Evolutionary conservation across 805 yeast species (phyloP).

Genomic region (Metschnikowia aberdeeniae): DNA sequence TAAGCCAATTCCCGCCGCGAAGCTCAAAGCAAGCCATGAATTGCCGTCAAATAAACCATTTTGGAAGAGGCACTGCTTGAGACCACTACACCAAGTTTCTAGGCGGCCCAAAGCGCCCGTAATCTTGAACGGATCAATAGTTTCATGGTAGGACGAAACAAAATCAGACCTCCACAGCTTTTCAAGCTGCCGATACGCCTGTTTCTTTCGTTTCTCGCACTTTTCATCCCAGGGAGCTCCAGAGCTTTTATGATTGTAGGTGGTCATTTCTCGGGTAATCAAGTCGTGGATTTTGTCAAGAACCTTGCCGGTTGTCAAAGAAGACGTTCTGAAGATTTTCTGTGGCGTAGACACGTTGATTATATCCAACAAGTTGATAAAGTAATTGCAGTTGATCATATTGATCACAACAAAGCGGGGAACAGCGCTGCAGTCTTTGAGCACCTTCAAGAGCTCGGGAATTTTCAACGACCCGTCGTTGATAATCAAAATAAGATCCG

Average conservation of each 20-base stretch:
- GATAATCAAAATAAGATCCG: constrained; percentile 31
- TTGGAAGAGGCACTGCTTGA: constrained; percentile 5
- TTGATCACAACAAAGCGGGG: constrained; percentile 36
- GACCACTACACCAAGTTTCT: constrained; percentile 4
- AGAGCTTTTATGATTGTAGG: not conserved
- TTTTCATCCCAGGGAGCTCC: not conserved
- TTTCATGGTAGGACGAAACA: constrained; percentile 19
- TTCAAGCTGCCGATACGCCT: constrained; percentile 9
- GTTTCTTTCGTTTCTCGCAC: constrained; percentile 4
- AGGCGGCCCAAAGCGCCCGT: constrained; percentile 24
- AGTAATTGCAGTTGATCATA: constrained; percentile 38
- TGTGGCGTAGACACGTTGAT: constrained; percentile 30
- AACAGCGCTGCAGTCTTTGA: constrained; percentile 6
- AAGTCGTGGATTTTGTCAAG: constrained; percentile 24
- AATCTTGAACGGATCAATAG: constrained; percentile 28
- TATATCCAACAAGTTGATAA: constrained; percentile 35
- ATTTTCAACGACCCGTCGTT: constrained; percentile 36
- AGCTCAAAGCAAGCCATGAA: constrained; percentile 25
- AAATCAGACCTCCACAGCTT: constrained; percentile 7
- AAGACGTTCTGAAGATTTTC: constrained; percentile 39
- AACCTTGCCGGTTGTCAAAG: constrained; percentile 25
- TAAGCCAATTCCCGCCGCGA: constrained; percentile 35
- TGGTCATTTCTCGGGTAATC: constrained; percentile 23
- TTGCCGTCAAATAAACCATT: not conserved
- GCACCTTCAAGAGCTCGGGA: constrained; percentile 21